Percentiles rank a stretch among this genome's conserved stretches.
Conservation (phyloP, 2,329 filamentous ascomycete species). For the Botrytis pseudocinerea region DNA sequence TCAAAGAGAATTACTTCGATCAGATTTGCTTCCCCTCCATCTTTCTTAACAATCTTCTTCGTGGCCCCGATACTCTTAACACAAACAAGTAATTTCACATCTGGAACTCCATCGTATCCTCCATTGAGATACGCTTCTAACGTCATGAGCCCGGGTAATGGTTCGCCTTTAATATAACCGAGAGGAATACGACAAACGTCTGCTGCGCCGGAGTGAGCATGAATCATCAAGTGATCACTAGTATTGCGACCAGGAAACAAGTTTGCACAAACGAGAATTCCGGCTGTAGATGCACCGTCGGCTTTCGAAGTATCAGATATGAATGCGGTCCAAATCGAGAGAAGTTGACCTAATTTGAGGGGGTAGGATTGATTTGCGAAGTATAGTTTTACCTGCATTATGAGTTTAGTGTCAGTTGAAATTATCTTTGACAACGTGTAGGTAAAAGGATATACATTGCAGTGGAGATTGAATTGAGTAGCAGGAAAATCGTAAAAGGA, state of each 20-base stretch:
- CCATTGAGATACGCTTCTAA: conserved; percentile 55
- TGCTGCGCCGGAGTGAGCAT: conserved; percentile 49
- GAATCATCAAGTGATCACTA: conserved; percentile 54
- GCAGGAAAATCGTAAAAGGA: conserved; percentile 17
- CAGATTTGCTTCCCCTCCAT: conserved; percentile 47
- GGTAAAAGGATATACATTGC: neutral
- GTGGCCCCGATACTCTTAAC: conserved; percentile 57
- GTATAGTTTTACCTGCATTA: conserved; percentile 51
- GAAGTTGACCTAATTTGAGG: conserved; percentile 53
- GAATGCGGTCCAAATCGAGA: conserved; percentile 59
- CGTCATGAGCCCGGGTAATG: conserved; percentile 54
- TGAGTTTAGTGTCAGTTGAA: neutral
- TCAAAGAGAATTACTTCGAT: conserved; percentile 57
- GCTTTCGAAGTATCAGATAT: conserved; percentile 51
- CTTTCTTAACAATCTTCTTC: conserved; percentile 53
- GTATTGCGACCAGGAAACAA: conserved; percentile 59
- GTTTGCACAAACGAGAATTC: conserved; percentile 48
- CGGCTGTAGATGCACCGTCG: conserved; percentile 40
- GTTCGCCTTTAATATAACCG: conserved; percentile 42
- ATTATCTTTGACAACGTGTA: rapidly evolving
- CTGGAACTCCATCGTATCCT: conserved; percentile 51
- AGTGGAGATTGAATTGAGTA: neutral
- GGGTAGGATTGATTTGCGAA: conserved; percentile 47
- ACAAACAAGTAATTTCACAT: conserved; percentile 55
- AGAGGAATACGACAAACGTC: conserved; percentile 50